Evolutionary conservation across 768 basidiomycete species (phyloP), one percentile per base, ranked within the genome.

Genomic region (Podaxis rugospora): DNA sequence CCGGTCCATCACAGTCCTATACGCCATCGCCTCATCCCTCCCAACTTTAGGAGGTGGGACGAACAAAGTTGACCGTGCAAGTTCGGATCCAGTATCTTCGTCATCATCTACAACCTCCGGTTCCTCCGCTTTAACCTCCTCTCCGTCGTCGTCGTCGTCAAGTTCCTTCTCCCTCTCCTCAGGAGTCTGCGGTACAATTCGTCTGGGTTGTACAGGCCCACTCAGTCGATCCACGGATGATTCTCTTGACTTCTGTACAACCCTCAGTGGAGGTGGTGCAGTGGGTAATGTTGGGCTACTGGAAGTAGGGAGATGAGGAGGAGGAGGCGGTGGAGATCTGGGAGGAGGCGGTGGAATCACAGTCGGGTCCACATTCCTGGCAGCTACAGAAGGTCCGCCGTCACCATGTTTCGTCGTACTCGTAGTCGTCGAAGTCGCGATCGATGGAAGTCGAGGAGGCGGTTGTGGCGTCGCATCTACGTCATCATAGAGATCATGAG

Each of bases 111-210:
- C n/a, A 18, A 32, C 32, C 64, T 0, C 63, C 56, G 16, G 9
- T 16, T 37, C 16, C 51, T 56, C 27, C 27, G 27, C 16, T 25
- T 27, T 3, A 11, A 36, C 23, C 2, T 51, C 57, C 40, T 52
- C 50, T 16, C 32, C 4, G 10, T 63, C 64, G 2, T 64, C 59
- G n/a, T 64, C 66, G 2, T 65, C 59, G 10, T 36, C 21, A 10
- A 27, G 42, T 6, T 28, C n/a, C 28, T 35, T 47, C 39, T 16
- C 9, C 13, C 51, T 50, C 18, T 62, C 53, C 47, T 74, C 69
- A 7, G 66, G 67, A n/a, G 68, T 64, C 52, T 69, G 64, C 4
- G 74, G 70, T 11, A 74, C 66, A 42, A 72, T 59, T 39, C 69
- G 63, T 6, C 70, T 67, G 40, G 70, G 70, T 5, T 66, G 67